Evolutionary conservation across 2,329 filamentous ascomycete genomes (phyloP).

Genomic region (Elsinoe australis): DNA sequence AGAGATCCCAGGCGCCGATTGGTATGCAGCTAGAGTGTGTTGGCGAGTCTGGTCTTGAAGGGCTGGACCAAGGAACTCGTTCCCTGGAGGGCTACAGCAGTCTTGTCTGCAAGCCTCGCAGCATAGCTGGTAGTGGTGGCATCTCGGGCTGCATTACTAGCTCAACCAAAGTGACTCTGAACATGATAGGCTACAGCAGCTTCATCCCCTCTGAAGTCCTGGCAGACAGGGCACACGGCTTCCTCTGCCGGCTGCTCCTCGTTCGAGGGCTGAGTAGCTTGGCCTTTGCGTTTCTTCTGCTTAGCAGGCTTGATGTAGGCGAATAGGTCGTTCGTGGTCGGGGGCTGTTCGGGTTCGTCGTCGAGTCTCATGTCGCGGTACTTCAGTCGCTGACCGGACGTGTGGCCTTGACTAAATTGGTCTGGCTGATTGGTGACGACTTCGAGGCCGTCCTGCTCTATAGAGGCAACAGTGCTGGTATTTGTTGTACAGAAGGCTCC

Average conservation of each 20-base stretch:
- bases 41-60: no score
- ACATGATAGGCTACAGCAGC: slow-evolving; percentile 61
- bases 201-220: slow-evolving; percentile 59
- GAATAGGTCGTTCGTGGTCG: slow-evolving; percentile 42
- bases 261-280: slow-evolving; percentile 20
- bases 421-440: neutral
- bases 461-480: slow-evolving; percentile 21
- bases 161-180: slow-evolving; percentile 46
- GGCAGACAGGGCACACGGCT: slow-evolving; percentile 56
- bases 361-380: slow-evolving; percentile 20
- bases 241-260: slow-evolving; percentile 18
- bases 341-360: slow-evolving; percentile 30
- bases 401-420: slow-evolving; percentile 3
- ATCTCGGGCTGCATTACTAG: no score
- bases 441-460: slow-evolving; percentile 15
- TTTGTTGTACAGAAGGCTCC: slow-evolving; percentile 4
- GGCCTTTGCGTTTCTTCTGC: slow-evolving; percentile 27
- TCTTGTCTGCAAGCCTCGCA: no score
- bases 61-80: no score
- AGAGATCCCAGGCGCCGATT: no score
- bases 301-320: slow-evolving; percentile 42
- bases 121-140: no score
- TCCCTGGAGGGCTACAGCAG: no score
- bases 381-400: slow-evolving; percentile 17
- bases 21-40: no score